Evolutionary conservation across 495 filamentous ascomycete species (phyloP).

Genomic region (Aspergillus panamensis): DNA sequence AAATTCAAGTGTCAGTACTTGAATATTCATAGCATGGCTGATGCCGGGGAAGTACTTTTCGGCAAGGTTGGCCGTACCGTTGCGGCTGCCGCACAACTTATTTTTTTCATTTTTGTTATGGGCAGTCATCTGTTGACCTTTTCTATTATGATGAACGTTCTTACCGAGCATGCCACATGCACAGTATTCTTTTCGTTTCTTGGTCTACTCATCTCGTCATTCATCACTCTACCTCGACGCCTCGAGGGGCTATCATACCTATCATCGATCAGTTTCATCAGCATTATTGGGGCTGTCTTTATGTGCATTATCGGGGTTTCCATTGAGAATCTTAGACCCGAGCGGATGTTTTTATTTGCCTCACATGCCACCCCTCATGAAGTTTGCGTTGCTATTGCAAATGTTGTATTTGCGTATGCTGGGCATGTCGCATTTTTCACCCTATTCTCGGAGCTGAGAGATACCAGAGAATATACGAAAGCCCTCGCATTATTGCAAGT

Average conservation of each 20-base stretch:
- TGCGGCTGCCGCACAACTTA: background rate
- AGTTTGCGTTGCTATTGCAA: conserved; percentile 32
- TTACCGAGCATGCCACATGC: background rate
- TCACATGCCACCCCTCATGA: conserved; percentile 25
- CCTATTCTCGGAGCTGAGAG: conserved; percentile 73
- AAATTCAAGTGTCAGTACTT: conserved; percentile 55
- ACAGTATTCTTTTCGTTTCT: background rate
- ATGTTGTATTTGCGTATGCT: conserved; percentile 44
- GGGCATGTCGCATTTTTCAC: conserved; percentile 70
- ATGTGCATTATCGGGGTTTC: conserved; percentile 67
- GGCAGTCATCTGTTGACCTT: conserved; percentile 1
- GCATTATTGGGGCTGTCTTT: conserved; percentile 63
- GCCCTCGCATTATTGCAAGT: conserved; percentile 61
- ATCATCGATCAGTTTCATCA: conserved; percentile 32
- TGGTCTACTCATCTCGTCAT: background rate
- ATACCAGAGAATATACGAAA: conserved; percentile 61
- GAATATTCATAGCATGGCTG: conserved; percentile 66
- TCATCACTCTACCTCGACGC: background rate
- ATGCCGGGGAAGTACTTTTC: conserved; percentile 64
- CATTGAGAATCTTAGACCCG: conserved; percentile 29
- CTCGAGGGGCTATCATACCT: background rate
- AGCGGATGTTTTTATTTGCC: conserved; percentile 22
- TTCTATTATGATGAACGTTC: conserved; percentile 4
- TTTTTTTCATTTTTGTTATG: background rate
- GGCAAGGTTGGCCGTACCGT: conserved; percentile 45